These are phyloP conservation scores for Globisporangium acanthophoron DNA, from an alignment of 352 stramenopile genomes.

Conservation along the genomic window DNA sequence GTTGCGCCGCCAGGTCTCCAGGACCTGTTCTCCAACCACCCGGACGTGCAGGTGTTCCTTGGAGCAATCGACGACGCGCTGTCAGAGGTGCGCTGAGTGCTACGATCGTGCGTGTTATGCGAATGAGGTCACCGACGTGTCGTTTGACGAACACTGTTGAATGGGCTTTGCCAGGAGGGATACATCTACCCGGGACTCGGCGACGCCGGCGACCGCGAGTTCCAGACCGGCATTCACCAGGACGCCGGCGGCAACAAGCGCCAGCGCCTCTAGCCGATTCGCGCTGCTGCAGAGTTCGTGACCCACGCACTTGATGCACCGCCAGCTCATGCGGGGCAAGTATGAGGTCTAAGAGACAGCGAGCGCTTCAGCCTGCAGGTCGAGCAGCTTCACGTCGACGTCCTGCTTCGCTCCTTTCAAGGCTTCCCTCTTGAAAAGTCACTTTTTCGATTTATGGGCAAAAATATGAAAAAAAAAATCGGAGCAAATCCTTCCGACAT, in stretches of 20 bases:
- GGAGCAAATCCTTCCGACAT: not conserved
- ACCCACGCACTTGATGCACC: not conserved
- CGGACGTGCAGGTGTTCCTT: conserved; percentile 73
- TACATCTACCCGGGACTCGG: conserved; percentile 81
- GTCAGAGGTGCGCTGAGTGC: conserved; percentile 40
- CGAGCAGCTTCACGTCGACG: too few relatives aligned
- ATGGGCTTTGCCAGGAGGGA: conserved; percentile 39
- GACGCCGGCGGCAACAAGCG: conserved; percentile 44
- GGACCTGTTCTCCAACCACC: conserved; percentile 72
- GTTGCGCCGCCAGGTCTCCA: conserved; percentile 36
- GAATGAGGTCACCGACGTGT: too few relatives aligned
- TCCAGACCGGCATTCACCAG: conserved; percentile 59
- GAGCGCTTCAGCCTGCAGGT: too few relatives aligned
- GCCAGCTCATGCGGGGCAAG: too few relatives aligned
- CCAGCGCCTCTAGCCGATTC: conserved; percentile 39
- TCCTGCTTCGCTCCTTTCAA: too few relatives aligned
- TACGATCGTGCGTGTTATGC: not conserved
- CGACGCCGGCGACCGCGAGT: conserved; percentile 80
- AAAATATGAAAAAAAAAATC: not conserved
- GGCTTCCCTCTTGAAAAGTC: too few relatives aligned
- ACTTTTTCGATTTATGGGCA: not conserved
- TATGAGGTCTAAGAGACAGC: too few relatives aligned
- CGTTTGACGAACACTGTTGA: not conserved
- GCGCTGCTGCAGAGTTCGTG: too few relatives aligned
- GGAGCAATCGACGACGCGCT: conserved; percentile 71